A percentile compares a stretch with the other conserved stretches of the same genome.
Evolutionary conservation across 352 stramenopile species (phyloP).

Genomic region (Elongisporangium senticosum): DNA sequence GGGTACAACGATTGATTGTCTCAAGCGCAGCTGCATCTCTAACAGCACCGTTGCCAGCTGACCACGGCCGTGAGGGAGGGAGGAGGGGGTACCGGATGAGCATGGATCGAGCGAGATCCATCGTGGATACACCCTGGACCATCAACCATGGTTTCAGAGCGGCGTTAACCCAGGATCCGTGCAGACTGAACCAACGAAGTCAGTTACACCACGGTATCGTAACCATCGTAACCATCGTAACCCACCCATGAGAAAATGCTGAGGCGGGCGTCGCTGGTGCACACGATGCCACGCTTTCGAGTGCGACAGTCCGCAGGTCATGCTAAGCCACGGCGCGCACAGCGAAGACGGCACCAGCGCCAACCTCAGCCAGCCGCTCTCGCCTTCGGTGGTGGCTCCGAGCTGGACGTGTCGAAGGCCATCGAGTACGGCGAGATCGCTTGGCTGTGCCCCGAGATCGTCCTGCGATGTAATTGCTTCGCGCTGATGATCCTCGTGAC

Average conservation of each 20-base stretch:
- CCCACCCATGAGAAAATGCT: not conserved
- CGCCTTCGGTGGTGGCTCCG: not conserved
- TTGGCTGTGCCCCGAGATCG: constrained; percentile 48
- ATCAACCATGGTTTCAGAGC: too few relatives aligned
- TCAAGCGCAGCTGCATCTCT: not conserved
- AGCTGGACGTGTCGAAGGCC: not conserved
- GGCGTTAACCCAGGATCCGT: too few relatives aligned
- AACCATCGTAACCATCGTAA: not conserved
- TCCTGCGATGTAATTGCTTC: constrained; percentile 56
- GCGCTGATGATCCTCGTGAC: constrained; percentile 36
- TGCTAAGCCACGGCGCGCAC: not conserved
- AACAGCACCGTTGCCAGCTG: too few relatives aligned
- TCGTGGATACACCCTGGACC: too few relatives aligned
- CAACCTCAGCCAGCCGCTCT: too few relatives aligned
- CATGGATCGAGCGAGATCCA: too few relatives aligned
- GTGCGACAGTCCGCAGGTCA: not conserved
- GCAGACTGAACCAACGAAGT: not conserved
- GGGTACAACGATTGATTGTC: not conserved
- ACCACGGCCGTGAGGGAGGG: too few relatives aligned
- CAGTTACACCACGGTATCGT: not conserved
- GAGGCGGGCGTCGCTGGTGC: not conserved
- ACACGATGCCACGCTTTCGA: not conserved
- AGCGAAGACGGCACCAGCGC: too few relatives aligned
- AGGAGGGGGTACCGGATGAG: too few relatives aligned
- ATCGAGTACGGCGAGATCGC: constrained; percentile 24